Conservation (phyloP, 2,329 filamentous ascomycete genomes). For the Colletotrichum theobromicola region DNA sequence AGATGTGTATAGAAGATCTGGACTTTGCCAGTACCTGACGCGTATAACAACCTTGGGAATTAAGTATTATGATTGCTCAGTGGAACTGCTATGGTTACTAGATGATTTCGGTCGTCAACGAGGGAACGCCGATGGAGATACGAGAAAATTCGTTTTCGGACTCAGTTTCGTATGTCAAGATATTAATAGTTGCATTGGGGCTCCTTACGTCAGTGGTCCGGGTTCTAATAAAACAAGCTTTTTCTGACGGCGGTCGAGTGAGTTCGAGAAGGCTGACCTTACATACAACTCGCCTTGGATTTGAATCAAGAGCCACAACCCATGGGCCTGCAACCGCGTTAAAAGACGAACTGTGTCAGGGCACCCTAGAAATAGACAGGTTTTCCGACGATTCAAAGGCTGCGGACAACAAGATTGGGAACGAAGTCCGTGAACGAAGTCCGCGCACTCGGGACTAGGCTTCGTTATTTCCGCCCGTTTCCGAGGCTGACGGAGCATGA, state of each 20-base stretch:
- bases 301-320: background rate
- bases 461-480: background rate
- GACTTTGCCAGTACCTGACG: too few relatives aligned
- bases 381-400: background rate
- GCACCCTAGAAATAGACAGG: background rate
- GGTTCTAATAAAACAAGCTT: background rate
- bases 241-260: background rate
- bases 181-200: background rate
- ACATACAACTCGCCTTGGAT: background rate
- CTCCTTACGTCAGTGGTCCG: background rate
- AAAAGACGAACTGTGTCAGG: background rate
- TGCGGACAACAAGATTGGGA: background rate
- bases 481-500: background rate
- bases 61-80: too few relatives aligned
- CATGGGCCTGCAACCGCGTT: background rate
- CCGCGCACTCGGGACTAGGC: background rate
- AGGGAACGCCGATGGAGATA: background rate
- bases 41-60: too few relatives aligned
- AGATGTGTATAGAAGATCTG: fast-evolving
- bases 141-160: background rate
- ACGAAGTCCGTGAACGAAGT: background rate
- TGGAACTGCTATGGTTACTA: too few relatives aligned
- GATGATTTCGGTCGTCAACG: background rate
- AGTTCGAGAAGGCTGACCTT: background rate
- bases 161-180: background rate